Percentiles rank a stretch among this genome's conserved stretches.
These are phyloP conservation scores for Teratosphaeria epicoccoides DNA, from an alignment of 2,329 filamentous ascomycete species.

Conservation along the genomic window DNA sequence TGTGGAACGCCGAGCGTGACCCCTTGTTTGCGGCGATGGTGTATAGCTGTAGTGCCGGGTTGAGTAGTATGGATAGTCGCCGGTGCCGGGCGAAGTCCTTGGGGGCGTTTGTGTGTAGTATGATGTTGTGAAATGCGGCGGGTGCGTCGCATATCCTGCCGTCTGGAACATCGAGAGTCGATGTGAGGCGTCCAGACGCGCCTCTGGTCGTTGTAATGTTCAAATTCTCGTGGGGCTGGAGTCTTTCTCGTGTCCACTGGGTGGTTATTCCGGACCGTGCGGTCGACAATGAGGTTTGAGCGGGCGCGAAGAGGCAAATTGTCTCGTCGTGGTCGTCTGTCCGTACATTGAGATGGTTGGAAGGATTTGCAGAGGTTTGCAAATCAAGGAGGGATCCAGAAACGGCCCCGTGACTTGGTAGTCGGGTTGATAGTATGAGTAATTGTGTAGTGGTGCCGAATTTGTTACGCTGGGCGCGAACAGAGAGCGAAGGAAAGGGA, in stretches of 20 bases:
- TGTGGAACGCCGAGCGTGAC: constrained; percentile 48
- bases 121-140: constrained; percentile 35
- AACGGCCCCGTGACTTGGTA: constrained; percentile 10
- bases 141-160: constrained; percentile 29
- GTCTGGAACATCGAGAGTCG: constrained; percentile 24
- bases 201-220: constrained; percentile 13
- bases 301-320: constrained; percentile 20
- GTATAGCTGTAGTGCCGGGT: constrained; percentile 41
- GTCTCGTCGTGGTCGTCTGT: constrained; percentile 14
- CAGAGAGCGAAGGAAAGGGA: constrained; percentile 1
- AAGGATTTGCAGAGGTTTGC: constrained; percentile 8
- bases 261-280: constrained; percentile 16
- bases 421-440: constrained; percentile 3
- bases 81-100: constrained; percentile 34
- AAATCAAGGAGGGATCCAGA: constrained; percentile 12
- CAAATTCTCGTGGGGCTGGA: constrained; percentile 3
- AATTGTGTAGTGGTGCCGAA: constrained; percentile 5
- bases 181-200: constrained; percentile 27
- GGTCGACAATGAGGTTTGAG: constrained; percentile 20
- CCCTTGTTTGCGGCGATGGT: constrained; percentile 37
- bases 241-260: background rate
- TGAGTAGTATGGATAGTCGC: constrained; percentile 40
- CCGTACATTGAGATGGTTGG: constrained; percentile 20
- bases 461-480: constrained; percentile 7
- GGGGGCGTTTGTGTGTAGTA: constrained; percentile 41